phyloP scores from a whole-genome alignment of 805 yeast species.

The Ogataea methylovora region DNA sequence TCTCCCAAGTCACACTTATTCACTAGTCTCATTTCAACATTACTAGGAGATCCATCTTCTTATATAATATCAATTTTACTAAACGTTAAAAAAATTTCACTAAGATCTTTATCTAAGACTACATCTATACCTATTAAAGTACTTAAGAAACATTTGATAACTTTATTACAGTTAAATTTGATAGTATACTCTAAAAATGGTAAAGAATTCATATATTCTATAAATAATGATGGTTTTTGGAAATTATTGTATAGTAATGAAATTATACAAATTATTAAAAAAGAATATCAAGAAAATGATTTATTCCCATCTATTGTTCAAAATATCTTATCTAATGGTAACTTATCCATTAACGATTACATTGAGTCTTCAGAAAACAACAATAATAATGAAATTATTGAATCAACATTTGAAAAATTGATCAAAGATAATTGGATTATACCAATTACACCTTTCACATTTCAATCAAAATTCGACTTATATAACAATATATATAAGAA shows the following conservation, averaged over 20 bases:
- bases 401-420: slow-evolving; percentile 28
- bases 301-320: slow-evolving; percentile 53
- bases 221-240: slow-evolving; percentile 57
- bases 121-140: slow-evolving; percentile 38
- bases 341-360: slow-evolving; percentile 50
- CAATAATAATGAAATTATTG: slow-evolving; percentile 11
- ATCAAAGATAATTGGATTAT: slow-evolving; percentile 42
- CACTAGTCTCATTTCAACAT: slow-evolving; percentile 42
- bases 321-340: slow-evolving; percentile 64
- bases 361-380: slow-evolving; percentile 12
- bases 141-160: slow-evolving; percentile 59
- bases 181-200: slow-evolving; percentile 55
- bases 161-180: slow-evolving; percentile 74
- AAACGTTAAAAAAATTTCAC: slow-evolving; percentile 58
- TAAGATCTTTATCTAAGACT: slow-evolving; percentile 41
- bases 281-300: slow-evolving; percentile 30
- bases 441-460: slow-evolving; percentile 32
- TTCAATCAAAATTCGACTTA: slow-evolving; percentile 23
- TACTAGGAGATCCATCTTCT: slow-evolving; percentile 71
- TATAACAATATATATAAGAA: slow-evolving; percentile 30
- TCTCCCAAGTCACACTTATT: slow-evolving; percentile 57
- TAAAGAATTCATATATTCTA: slow-evolving; percentile 25
- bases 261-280: slow-evolving; percentile 47
- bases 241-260: slow-evolving; percentile 71
- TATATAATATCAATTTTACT: slow-evolving; percentile 51